Evolutionary conservation across 2,329 filamentous ascomycete species (phyloP), one percentile per base, ranked within the genome.

Genomic region (Setomelanomma holmii): DNA sequence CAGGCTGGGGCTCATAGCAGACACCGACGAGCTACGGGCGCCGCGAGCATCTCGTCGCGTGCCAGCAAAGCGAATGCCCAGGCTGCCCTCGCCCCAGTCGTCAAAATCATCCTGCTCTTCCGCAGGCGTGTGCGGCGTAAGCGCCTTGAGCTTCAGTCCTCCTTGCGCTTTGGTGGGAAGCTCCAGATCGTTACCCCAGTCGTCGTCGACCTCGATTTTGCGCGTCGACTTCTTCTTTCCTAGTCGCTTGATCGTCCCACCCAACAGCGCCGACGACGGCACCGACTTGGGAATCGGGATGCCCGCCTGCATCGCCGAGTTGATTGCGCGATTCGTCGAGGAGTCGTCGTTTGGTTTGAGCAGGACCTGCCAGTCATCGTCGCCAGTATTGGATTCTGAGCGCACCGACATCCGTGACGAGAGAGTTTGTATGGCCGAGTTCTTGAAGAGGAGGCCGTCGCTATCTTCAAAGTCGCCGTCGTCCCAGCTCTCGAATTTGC

Each of bases 1-100:
- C 49, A 96, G 84, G 72, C 93, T 98, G 12, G 95, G 93, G 69
- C 93, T 98, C 73, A 97, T 84, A 22, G 91, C 90, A 34, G 93
- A 96, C 30, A 89, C 86, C 16, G 91, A 93, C 1, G 92, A 96
- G 78, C 91, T 95, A 66, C 91, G 87, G 66, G 87, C 87, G 42
- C 91, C 93, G 35, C 86, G 86, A n/a, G 82, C 84, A 67, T 93
- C 91, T 64, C 91, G 86, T 60, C 87, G 84, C 12, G 91, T 96
- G 39, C 93, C 93, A 34, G 90, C 93, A 76, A 93, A 93, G 51
- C 93, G 86, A 39, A 93, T 96, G 34, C 93, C 92, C 53, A 97
- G 81, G 72, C 93, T 97, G 49, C 92, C 93, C 76, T 98, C 95
- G 45, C 89, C 91, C 89, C 93, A 96, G 69, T 97, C 87, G 54